Evolutionary conservation across 78 protist genomes (phyloP), one percentile per base, ranked within the genome.

Genomic region (Diacronema lutheri): DNA sequence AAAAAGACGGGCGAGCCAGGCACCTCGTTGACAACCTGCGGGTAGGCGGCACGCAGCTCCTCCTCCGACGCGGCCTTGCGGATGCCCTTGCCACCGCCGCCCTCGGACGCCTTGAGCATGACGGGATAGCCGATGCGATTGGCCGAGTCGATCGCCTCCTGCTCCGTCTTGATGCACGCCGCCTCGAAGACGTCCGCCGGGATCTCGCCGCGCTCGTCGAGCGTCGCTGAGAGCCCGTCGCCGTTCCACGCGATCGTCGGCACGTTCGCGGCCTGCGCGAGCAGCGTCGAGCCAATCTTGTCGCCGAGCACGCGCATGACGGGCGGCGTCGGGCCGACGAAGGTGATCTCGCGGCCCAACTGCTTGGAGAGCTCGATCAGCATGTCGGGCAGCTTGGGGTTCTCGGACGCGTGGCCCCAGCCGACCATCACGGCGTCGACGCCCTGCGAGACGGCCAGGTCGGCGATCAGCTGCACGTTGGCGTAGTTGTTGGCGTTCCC

Each of bases 371-470:
- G 37, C 33, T 35, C 56, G 29, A 12, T 26, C 0, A 96, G 92
- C n/a, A 64, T 21, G 29, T 89, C 90, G 41, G 98, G 98, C 13
- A 97, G 93, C 81, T 86, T 61, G 13, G 99, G 99, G 84, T 97
- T 97, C 81, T 97, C 99, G 1, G 95, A 89, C 5, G 99, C 98
- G 58, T 97, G 98, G 26, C 99, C 88, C 99, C 99, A 97, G 19
- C 99, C 99, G 21, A 98, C 96, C 96, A 96, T 95, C 26, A 97
- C 97, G 9, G 97, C 99, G 29, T 96, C 94, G 14, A 92, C 83
- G 23, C 40, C 20, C 38, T 73, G 79, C 57, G 55, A 23, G 79
- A 71, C 20, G 79, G 50, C 41, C 20, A 41, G 57, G 79, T 94
- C 94, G 38, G 96, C 95, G 62, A 97, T 96, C 55, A 94, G 93